phyloP scores from a whole-genome alignment of 192 early-diverging fungal species.

The Pecoramyces ruminantium region DNA sequence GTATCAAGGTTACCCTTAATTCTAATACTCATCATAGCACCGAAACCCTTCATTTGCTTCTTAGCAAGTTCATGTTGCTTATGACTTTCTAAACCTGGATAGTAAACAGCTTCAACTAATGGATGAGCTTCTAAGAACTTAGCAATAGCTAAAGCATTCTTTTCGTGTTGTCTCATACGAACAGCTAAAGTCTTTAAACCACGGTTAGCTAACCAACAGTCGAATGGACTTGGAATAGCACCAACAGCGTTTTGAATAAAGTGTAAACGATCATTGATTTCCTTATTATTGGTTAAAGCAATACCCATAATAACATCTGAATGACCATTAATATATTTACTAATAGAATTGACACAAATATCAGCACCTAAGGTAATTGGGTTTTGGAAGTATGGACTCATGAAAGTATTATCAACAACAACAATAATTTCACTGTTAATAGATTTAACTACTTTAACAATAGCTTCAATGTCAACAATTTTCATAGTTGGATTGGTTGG shows the following conservation, averaged over 20 bases:
- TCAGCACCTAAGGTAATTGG: constrained; percentile 88
- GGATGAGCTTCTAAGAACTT: constrained; percentile 49
- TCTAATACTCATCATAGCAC: constrained; percentile 92
- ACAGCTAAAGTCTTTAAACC: constrained; percentile 91
- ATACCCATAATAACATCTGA: constrained; percentile 97
- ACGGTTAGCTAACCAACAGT: constrained; percentile 86
- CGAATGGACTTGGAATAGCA: constrained; percentile 87
- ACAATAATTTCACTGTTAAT: constrained; percentile 33
- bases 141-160: constrained; percentile 73
- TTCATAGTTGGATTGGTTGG: constrained; percentile 76
- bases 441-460: constrained; percentile 41
- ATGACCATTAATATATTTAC: constrained; percentile 98
- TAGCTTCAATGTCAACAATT: constrained; percentile 57
- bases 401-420: constrained; percentile 76
- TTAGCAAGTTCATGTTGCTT: constrained; percentile 81
- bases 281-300: constrained; percentile 27
- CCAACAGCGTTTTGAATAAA: constrained; percentile 98
- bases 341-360: constrained; percentile 92
- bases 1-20: constrained; percentile 64
- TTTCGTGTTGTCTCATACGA: constrained; percentile 80
- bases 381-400: constrained; percentile 76
- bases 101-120: constrained; percentile 71
- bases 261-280: constrained; percentile 50
- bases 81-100: constrained; percentile 82
- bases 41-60: constrained; percentile 77